Base-by-base conservation (phyloP, 2,329 filamentous ascomycete species). In the Diplocarpon rosae region DNA sequence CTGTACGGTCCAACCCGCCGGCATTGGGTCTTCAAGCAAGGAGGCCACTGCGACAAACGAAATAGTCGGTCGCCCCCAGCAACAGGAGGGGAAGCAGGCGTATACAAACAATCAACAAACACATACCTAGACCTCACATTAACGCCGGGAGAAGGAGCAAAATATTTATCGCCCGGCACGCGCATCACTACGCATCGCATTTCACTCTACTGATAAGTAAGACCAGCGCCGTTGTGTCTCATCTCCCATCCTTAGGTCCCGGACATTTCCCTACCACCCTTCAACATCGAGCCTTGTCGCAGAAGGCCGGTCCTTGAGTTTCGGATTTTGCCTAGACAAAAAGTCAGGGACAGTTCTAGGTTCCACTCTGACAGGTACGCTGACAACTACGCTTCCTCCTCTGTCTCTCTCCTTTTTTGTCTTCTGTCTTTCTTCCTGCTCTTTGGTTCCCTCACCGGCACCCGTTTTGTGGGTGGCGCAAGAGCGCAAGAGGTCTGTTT, bases 11-110 rank as follows among this genome's bases (percentile, higher is more conserved):
- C 20, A 4, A 20, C 14, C 36, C 3, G 15, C 31, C 29, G 17
- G 17, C n/a, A 35, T 41, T 41, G 39, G 39, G 30, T 24, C 24
- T 14, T 33, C 28, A 28, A 41, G 31, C 34, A 40, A 11, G 16
- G 6, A n/a, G 38, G 20, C n/a, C 20, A 15, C n/a, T 29, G 39
- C 35, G 31, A 36, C 39, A 24, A 36, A 36, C 39, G 39, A 35
- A 35, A 42, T 42, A 35, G 20, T 20, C 28, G 24, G 39, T 36
- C 39, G 32, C 20, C 39, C 13, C 16, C 20, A n/a, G 39, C 39
- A 36, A 34, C 38, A 31, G 37, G 7, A n/a, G n/a, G 7, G 27
- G n/a, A 30, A 14, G 10, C 12, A 12, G 16, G 29, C 30, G 10
- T 12, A 32, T 3, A 12, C 30, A 32, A 32, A 20, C 39, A 13